These are phyloP conservation scores for Clathrospora elynae DNA, from an alignment of 2,329 filamentous ascomycete genomes.

Conservation along the genomic window DNA sequence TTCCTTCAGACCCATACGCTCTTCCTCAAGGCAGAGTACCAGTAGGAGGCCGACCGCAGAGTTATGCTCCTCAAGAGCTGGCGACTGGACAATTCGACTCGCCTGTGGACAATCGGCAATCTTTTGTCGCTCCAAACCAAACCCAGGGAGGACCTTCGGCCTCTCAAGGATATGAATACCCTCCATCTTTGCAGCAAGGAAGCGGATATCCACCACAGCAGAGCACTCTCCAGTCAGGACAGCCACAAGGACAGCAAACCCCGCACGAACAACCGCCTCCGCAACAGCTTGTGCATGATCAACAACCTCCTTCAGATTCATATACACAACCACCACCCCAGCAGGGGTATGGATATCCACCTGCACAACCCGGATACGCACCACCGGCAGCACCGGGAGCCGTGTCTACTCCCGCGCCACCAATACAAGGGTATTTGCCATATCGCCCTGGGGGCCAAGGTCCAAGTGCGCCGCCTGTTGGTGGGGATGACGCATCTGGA, in stretches of 20 bases:
- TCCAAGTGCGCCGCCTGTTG: conserved; percentile 37
- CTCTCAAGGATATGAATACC: conserved; percentile 37
- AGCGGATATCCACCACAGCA: conserved; percentile 36
- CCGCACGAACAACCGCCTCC: conserved; percentile 39
- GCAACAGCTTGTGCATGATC: conserved; percentile 27
- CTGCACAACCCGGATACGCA: conserved; percentile 40
- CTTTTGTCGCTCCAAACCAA: conserved; percentile 38
- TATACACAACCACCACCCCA: conserved; percentile 39
- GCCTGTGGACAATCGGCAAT: conserved; percentile 53
- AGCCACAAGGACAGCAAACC: conserved; percentile 27
- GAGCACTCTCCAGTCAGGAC: conserved; percentile 19
- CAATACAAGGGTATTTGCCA: conserved; percentile 34
- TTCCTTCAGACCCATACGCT: conserved; percentile 46
- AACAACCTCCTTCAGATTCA: conserved; percentile 35
- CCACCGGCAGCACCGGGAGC: conserved; percentile 39
- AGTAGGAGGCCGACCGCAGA: conserved; percentile 42
- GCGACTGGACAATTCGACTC: conserved; percentile 55
- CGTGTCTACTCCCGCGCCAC: conserved; percentile 32
- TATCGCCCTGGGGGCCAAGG: conserved; percentile 44
- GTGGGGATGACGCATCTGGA: conserved; percentile 37
- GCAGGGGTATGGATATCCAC: conserved; percentile 38
- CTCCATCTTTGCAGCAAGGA: conserved; percentile 23
- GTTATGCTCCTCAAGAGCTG: conserved; percentile 54
- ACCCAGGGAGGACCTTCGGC: conserved; percentile 35
- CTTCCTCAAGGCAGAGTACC: conserved; percentile 45